phyloP scores from a whole-genome alignment of 164 flowering plant genomes.

The Tetracentron sinense region DNA sequence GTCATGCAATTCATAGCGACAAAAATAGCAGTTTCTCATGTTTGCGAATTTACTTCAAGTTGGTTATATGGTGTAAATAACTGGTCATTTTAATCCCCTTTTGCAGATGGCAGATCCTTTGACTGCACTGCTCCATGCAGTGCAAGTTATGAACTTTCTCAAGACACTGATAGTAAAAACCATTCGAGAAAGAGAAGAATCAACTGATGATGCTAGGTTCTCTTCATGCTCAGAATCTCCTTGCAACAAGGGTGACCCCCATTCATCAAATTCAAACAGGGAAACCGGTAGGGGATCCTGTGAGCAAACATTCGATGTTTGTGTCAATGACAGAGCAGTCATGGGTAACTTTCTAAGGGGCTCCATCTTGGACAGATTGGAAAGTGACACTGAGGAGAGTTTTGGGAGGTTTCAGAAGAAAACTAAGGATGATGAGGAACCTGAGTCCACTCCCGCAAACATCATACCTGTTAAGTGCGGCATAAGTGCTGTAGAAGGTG shows the following conservation, averaged over 20 bases:
- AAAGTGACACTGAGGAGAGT: slow-evolving; percentile 35
- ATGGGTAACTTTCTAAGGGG: slow-evolving; percentile 21
- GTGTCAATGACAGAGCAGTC: slow-evolving; percentile 8
- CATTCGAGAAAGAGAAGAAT: too few species aligned
- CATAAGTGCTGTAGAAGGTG: slow-evolving; percentile 17
- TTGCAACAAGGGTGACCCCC: slow-evolving; percentile 2
- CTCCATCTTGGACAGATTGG: slow-evolving; percentile 31
- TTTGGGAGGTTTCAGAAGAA: slow-evolving; percentile 36
- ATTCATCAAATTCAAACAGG: slow-evolving; percentile 8
- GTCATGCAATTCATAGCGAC: too few species aligned
- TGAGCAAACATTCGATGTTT: slow-evolving; percentile 16
- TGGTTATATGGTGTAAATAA: too few species aligned
- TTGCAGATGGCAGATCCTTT: too few species aligned
- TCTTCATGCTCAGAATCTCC: too few species aligned
- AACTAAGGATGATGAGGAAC: slow-evolving; percentile 32
- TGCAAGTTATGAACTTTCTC: too few species aligned
- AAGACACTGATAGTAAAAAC: too few species aligned
- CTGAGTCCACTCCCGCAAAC: slow-evolving; percentile 21
- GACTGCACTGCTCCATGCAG: too few species aligned
- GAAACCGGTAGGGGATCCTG: slow-evolving; percentile 5
- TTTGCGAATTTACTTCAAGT: too few species aligned
- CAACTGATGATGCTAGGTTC: too few species aligned
- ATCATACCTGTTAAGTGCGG: slow-evolving; percentile 17
- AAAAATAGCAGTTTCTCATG: too few species aligned
- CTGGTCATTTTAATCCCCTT: too few species aligned